Conservation (phyloP, 768 basidiomycete genomes). For the Sarcodon aspratus region DNA sequence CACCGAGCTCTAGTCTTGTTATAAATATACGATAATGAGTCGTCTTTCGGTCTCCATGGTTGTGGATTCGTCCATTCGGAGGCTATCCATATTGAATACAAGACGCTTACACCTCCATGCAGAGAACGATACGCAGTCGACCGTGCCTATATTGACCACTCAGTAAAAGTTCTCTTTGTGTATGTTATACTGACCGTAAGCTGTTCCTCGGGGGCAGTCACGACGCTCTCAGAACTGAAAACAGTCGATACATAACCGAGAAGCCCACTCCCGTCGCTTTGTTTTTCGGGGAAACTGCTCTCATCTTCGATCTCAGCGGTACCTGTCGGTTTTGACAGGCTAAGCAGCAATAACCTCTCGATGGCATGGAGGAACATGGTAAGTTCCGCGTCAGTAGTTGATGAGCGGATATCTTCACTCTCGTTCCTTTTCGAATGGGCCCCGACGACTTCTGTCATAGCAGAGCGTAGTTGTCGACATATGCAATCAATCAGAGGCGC, state of each 20-base stretch:
- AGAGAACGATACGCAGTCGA: conserved; percentile 71
- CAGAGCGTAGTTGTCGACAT: conserved; percentile 51
- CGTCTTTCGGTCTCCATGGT: conserved; percentile 44
- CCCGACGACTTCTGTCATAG: conserved; percentile 42
- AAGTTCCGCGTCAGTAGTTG: conserved; percentile 70
- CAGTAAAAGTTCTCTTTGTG: not conserved
- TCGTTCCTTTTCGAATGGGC: conserved; percentile 25
- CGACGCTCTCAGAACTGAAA: conserved; percentile 61
- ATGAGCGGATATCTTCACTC: conserved; percentile 31
- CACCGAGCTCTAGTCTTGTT: conserved; percentile 57
- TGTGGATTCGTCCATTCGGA: conserved; percentile 37
- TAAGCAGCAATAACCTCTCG: conserved; percentile 72
- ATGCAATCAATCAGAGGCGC: conserved; percentile 72
- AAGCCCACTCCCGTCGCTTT: conserved; percentile 50
- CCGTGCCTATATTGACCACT: conserved; percentile 33
- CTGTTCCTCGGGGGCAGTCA: conserved; percentile 38
- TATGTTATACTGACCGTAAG: conserved; percentile 34
- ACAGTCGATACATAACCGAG: conserved; percentile 89
- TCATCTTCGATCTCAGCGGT: conserved; percentile 46
- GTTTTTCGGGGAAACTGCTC: conserved; percentile 37
- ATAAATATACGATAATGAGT: conserved; percentile 57
- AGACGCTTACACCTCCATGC: conserved; percentile 69
- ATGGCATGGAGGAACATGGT: conserved; percentile 76
- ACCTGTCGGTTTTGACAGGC: conserved; percentile 49
- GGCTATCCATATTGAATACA: conserved; percentile 67